Base-by-base conservation (phyloP, 331 rosid genomes). In the Stylosanthes scabra region DNA sequence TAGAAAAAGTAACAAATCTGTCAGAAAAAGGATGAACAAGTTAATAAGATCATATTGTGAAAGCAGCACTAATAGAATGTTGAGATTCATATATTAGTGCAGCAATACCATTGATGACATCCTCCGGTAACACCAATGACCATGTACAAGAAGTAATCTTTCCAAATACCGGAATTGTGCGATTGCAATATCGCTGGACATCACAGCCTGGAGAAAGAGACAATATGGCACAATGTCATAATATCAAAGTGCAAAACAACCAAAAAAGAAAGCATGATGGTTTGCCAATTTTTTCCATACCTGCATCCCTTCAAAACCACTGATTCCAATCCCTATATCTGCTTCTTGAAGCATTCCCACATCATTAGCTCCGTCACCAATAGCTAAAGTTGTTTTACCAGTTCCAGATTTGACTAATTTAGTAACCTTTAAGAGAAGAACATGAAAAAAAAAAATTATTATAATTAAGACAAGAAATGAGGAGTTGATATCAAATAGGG, bases 311-410 rank as follows among this genome's bases (percentile, higher is more conserved):
- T 95, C 99, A 1, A 84, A 90, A 51, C 99, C 99, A 63, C 99
- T 95, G 59, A 95, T 95, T 82, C 99, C 99, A 31, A 95, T 65
- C 76, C 99, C 99, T 54, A 95, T 85, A 78, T 95, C 97, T n/a
- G 99, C 99, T 82, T 95, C 99, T 95, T 95, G 99, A 82, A 95
- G 97, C 97, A 95, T 95, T 74, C 99, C 99, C 46, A 95, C 97
- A 79, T 95, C 99, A 72, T 95, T 95, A 80, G 99, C 99, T 73
- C 99, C 99, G 31, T 95, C 99, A 40, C 99, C 99, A 13, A 95
- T 90, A 1, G 99, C 99, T 72, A 95, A 87, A 14, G 96, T 95
- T 39, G 97, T 91, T 86, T 90, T 95, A 54, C 92, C 88, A 28
- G 93, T 91, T 83, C 97, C 97, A 78, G 87, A 75, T 84, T 91